Conservation (phyloP, 2,329 filamentous ascomycete species). For the Aspergillus sp. region DNA sequence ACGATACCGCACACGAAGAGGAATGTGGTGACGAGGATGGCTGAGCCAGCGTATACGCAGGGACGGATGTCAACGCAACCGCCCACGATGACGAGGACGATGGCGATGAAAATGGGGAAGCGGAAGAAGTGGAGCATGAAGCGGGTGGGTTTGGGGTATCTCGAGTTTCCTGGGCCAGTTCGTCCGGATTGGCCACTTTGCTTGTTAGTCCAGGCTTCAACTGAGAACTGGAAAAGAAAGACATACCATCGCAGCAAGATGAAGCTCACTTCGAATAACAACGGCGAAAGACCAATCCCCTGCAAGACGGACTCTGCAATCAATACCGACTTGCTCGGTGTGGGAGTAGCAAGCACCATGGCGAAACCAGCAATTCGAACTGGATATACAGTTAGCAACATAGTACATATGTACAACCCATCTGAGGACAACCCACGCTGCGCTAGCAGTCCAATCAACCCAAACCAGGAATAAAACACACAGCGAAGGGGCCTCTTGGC, state of each 20-base stretch:
- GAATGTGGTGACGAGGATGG: slow-evolving; percentile 17
- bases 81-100: slow-evolving; percentile 18
- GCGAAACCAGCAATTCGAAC: slow-evolving; percentile 21
- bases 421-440: slow-evolving; percentile 11
- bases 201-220: not conserved
- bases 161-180: slow-evolving; percentile 20
- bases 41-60: slow-evolving; percentile 13
- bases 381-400: slow-evolving; percentile 1
- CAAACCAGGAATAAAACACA: slow-evolving; percentile 21
- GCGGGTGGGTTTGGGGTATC: slow-evolving; percentile 14
- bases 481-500: slow-evolving; percentile 11
- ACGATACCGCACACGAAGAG: slow-evolving; percentile 17
- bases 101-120: slow-evolving; percentile 18
- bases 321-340: slow-evolving; percentile 12
- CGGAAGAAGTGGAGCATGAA: slow-evolving; percentile 21
- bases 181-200: slow-evolving; percentile 21
- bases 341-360: slow-evolving; percentile 15
- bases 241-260: slow-evolving; percentile 21
- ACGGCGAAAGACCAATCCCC: slow-evolving; percentile 23
- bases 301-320: slow-evolving; percentile 17
- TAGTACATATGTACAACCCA: not conserved
- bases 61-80: slow-evolving; percentile 10
- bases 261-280: slow-evolving; percentile 25
- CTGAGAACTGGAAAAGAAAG: not conserved
- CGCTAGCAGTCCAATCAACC: slow-evolving; percentile 19